Conservation (phyloP, 2,329 filamentous ascomycete genomes). For the Colletotrichum sp. region DNA sequence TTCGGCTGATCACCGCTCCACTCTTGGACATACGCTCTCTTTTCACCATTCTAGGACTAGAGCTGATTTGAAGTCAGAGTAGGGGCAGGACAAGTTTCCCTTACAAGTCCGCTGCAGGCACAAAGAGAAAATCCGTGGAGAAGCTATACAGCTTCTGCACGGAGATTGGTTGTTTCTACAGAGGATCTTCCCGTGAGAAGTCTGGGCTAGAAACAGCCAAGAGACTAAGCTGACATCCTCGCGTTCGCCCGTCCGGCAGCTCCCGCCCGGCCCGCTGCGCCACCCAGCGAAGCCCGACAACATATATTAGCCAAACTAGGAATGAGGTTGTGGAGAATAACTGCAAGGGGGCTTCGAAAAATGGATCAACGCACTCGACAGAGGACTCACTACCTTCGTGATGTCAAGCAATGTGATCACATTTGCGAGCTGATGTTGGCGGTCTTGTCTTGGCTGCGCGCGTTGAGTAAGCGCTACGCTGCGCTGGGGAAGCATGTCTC, state of each 20-base stretch:
- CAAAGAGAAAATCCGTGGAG: neutral
- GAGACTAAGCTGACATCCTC: neutral
- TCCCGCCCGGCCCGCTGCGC: neutral
- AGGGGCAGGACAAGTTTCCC: neutral
- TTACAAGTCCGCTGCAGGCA: neutral
- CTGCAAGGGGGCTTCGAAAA: neutral
- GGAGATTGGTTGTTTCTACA: accelerated
- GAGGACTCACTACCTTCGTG: accelerated
- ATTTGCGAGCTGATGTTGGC: accelerated
- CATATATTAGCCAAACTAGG: neutral
- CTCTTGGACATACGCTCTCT: accelerated
- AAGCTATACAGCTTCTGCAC: neutral
- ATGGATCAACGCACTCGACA: accelerated
- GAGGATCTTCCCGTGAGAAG: accelerated
- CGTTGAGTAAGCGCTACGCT: neutral
- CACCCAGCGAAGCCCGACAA: neutral
- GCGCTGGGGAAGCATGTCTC: neutral
- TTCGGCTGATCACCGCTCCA: neutral
- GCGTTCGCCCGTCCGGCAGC: neutral
- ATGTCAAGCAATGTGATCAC: neutral
- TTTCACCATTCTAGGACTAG: neutral
- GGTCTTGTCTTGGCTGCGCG: neutral
- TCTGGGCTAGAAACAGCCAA: neutral
- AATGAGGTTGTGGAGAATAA: accelerated
- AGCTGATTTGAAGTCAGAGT: accelerated